phyloP scores from a whole-genome alignment of 2,329 filamentous ascomycete species.

The Calycina marina region DNA sequence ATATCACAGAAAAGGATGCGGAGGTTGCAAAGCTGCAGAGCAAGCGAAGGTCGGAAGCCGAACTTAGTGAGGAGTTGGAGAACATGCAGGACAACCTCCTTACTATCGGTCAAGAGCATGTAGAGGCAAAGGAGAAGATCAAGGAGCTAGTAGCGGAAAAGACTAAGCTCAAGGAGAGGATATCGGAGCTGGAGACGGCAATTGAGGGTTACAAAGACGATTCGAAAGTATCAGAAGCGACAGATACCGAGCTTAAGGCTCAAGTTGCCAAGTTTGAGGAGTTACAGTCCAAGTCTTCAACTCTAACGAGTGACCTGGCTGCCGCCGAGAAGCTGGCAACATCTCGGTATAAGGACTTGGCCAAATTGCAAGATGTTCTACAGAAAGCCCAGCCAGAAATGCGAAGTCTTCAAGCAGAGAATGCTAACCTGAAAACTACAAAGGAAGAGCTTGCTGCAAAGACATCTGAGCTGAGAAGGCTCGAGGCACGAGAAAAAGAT shows the following conservation, averaged over 20 bases:
- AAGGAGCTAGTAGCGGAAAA: conserved; percentile 61
- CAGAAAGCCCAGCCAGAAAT: conserved; percentile 81
- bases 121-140: conserved; percentile 64
- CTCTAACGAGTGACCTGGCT: conserved; percentile 67
- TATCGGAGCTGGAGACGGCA: conserved; percentile 58
- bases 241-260: conserved; percentile 17
- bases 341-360: conserved; percentile 74
- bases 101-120: conserved; percentile 67
- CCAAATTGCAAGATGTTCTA: conserved; percentile 63
- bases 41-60: conserved; percentile 62
- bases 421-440: conserved; percentile 54
- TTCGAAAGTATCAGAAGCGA: conserved; percentile 17
- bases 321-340: conserved; percentile 79
- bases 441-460: conserved; percentile 59
- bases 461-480: conserved; percentile 49
- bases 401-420: conserved; percentile 62
- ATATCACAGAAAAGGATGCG: conserved; percentile 30
- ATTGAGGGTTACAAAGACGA: conserved; percentile 29
- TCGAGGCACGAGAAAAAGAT: conserved; percentile 74
- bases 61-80: conserved; percentile 74
- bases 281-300: conserved; percentile 53
- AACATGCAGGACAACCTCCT: conserved; percentile 67
- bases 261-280: conserved; percentile 45
- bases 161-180: conserved; percentile 43
- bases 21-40: conserved; percentile 58